Base-by-base conservation (phyloP, 306 rosid genomes). In the Quercus dentata region DNA sequence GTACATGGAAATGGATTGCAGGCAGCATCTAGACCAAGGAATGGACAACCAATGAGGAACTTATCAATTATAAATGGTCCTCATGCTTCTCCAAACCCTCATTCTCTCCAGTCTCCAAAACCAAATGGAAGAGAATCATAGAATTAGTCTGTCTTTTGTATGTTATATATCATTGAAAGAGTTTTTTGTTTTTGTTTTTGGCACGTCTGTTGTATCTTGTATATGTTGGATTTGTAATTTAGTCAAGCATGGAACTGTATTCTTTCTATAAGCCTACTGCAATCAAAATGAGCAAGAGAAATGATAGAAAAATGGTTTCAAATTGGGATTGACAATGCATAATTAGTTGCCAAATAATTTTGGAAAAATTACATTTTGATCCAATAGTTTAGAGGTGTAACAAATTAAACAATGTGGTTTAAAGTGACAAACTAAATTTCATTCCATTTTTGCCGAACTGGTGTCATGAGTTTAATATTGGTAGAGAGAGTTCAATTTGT, bases 31-130 rank as follows among this genome's bases (percentile, higher is more conserved):
- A 77, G 80, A 59, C 80, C 87, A 3, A 91, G 90, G 65, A 91
- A 92, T 56, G 92, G 95, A 78, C 97, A 92, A 55, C 88, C 97
- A n/a, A 76, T 69, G 51, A 91, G 97, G 81, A 91, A 85, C 80
- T 80, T 91, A 80, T 85, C 97, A 10, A 89, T 85, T 81, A 85
- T 90, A 76, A 86, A 85, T 78, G 87, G 84, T 78, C 86, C 90
- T 44, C 91, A 71, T 21, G 94, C 92, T 65, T 91, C 97, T 71
- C 97, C 97, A 4, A 81, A 82, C 61, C 83, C 74, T 62, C 77
- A 76, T 68, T 84, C 81, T 78, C 77, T 54, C 67, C 88, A 80
- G 74, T 85, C 94, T 76, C 88, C 94, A 5, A 89, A 87, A 65
- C 94, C 87, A 30, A 76, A 80, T 21, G 82, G 74, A 33, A 85